These are phyloP conservation scores for Harringtonia lauricola DNA, from an alignment of 2,329 filamentous ascomycete species.

Conservation along the genomic window DNA sequence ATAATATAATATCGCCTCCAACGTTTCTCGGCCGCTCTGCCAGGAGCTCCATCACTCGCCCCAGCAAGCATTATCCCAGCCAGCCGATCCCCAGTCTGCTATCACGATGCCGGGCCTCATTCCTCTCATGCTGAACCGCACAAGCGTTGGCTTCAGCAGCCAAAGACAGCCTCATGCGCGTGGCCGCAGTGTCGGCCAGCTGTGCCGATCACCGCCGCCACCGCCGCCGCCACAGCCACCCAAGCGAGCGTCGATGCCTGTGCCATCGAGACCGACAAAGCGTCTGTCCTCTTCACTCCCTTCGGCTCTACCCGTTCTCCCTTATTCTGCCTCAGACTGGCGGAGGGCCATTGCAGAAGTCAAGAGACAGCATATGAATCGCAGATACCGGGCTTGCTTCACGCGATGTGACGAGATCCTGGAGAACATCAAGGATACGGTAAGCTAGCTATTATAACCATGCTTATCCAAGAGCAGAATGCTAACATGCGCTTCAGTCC, in stretches of 20 bases:
- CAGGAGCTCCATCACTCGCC: too few species aligned
- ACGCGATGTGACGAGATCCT: constrained; percentile 42
- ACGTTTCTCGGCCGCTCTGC: too few species aligned
- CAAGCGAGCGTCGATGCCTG: constrained; percentile 7
- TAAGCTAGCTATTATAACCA: constrained; percentile 17
- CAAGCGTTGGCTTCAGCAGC: constrained; percentile 6
- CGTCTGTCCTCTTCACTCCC: constrained; percentile 12
- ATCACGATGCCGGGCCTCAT: constrained; percentile 13
- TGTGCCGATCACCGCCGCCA: background rate
- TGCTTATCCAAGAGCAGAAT: too few species aligned
- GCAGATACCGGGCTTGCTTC: constrained; percentile 41
- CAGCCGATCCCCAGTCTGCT: too few species aligned
- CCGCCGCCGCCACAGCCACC: background rate
- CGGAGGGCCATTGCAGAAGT: constrained; percentile 37
- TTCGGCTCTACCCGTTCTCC: constrained; percentile 18
- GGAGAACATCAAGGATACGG: constrained; percentile 32
- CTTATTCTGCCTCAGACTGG: constrained; percentile 39
- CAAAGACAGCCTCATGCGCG: constrained; percentile 2
- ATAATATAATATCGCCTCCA: too few species aligned
- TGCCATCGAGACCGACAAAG: constrained; percentile 6
- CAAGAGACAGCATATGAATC: constrained; percentile 40
- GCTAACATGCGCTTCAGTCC: constrained; percentile 1
- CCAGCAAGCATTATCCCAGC: too few species aligned
- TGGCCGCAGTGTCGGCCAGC: constrained; percentile 4
- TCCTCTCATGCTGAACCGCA: constrained; percentile 12